Percentiles rank a stretch among this genome's conserved stretches.
These are phyloP conservation scores for Cladosporium halotolerans DNA, from an alignment of 2,329 filamentous ascomycete species.

Conservation along the genomic window DNA sequence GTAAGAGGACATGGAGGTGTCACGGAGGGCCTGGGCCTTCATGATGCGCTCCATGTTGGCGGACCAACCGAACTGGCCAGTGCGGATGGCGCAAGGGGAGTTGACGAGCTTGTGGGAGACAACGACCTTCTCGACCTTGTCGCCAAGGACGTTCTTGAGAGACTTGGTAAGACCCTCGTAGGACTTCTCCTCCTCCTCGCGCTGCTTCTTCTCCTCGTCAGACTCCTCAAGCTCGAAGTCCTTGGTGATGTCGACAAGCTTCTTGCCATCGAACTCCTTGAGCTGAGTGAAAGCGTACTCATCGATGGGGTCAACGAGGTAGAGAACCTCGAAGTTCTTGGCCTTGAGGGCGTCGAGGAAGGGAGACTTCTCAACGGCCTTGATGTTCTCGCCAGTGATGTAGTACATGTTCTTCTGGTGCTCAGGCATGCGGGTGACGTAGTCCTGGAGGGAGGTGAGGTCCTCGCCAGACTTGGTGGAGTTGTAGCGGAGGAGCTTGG, in stretches of 20 bases:
- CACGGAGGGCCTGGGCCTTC: slow-evolving; percentile 99
- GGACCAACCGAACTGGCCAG: slow-evolving; percentile 99
- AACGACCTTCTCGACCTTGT: slow-evolving; percentile 99
- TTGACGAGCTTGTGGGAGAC: slow-evolving; percentile 95
- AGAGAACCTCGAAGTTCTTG: slow-evolving; percentile 99
- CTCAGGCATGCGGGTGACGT: slow-evolving; percentile 98
- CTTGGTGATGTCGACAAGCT: slow-evolving; percentile 99
- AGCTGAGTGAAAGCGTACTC: slow-evolving; percentile 99
- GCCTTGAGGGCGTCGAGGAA: slow-evolving; percentile 98
- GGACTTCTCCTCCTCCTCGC: slow-evolving; percentile 97
- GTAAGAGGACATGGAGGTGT: slow-evolving; percentile 99
- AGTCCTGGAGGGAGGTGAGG: slow-evolving; percentile 89
- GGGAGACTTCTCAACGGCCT: slow-evolving; percentile 95
- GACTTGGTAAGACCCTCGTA: slow-evolving; percentile 90
- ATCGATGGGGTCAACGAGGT: slow-evolving; percentile 98
- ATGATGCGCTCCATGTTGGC: slow-evolving; percentile 99
- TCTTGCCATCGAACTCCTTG: slow-evolving; percentile 99
- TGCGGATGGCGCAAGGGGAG: slow-evolving; percentile 96
- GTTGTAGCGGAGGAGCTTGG: slow-evolving; percentile 98
- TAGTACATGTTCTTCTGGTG: slow-evolving; percentile 99
- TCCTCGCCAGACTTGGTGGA: slow-evolving; percentile 99
- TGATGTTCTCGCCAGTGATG: slow-evolving; percentile 99
- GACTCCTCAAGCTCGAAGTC: slow-evolving; percentile 99
- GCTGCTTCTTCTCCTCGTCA: slow-evolving; percentile 95
- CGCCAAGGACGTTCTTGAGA: slow-evolving; percentile 97